Base-by-base conservation (phyloP, 2,329 filamentous ascomycete species). In the Calonectria henricotiae region DNA sequence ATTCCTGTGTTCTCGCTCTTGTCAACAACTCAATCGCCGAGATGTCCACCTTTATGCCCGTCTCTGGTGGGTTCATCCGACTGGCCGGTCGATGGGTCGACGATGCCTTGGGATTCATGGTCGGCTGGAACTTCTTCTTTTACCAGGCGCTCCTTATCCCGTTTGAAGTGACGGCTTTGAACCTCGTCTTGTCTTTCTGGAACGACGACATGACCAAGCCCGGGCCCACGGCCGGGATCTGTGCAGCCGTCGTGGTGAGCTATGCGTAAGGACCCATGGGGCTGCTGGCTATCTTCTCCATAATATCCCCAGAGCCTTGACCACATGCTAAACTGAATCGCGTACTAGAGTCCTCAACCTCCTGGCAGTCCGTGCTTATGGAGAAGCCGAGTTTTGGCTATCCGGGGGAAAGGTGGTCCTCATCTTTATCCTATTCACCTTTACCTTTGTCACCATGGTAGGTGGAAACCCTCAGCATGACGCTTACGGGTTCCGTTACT, bases 171-270 rank as follows among this genome's bases (percentile, higher is more conserved):
- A 68, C 69, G 5, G 69, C 69, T 8, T 46, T 71, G 4, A 71
- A 71, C 35, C 62, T 71, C 11, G 69, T 71, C 1, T 30, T 71
- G 61, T 65, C 69, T 1, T 71, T 43, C 55, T 71, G 69, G 69
- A 67, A 65, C 27, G 69, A 71, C 17, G 69, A 71, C 27, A 71
- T 71, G 27, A 80, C 93, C 71, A 87, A 91, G 71, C 91, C 92
- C 9, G 89, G 89, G 54, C 69, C 69, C 3, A 65, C 68, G 17
- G 69, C 69, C 3, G 69, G 65, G 8, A 65, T 92, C 49, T 91
- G 90, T 71, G 83, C 86, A 39, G 88, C 86, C 39, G 83, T 71
- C 13, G 69, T 71, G 3, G 61, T 65, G 27, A 65, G 51, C 4
- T 71, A 65, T n/a, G 62, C 65, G 69, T 71, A 23, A 46, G 69